These are phyloP conservation scores for Asparagopsis taxiformis DNA, from an alignment of 31 red algal genomes.

Conservation along the genomic window DNA sequence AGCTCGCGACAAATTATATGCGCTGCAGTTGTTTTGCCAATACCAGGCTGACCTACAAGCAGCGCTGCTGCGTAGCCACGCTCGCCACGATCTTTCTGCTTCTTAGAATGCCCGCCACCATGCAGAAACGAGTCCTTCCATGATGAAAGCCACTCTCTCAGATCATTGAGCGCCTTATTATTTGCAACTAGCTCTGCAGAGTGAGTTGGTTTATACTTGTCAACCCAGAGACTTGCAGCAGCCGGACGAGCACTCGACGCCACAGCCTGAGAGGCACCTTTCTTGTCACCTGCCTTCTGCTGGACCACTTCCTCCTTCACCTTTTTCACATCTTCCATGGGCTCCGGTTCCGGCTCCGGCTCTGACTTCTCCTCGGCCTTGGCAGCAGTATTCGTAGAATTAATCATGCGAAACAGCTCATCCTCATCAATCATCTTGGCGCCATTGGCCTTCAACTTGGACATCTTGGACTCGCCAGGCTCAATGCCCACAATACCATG, in stretches of 20 bases:
- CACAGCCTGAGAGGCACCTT: too few species aligned
- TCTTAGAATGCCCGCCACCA: conserved; percentile 32
- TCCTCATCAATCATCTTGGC: conserved; percentile 78
- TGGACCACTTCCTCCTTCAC: conserved; percentile 17
- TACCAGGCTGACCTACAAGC: conserved; percentile 89
- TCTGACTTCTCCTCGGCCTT: not conserved
- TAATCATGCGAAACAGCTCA: conserved; percentile 77
- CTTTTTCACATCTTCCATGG: conserved; percentile 1
- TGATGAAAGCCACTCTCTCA: conserved; percentile 58
- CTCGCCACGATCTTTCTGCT: conserved; percentile 36
- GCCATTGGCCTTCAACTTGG: conserved; percentile 35
- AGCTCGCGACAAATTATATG: conserved; percentile 57
- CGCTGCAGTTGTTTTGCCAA: conserved; percentile 86
- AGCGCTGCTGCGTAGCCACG: conserved; percentile 48
- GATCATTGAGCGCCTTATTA: conserved; percentile 57
- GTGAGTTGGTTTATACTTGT: conserved; percentile 78
- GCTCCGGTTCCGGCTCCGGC: too few species aligned
- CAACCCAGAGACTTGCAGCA: conserved; percentile 62
- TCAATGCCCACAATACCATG: conserved; percentile 74
- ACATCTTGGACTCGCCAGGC: conserved; percentile 57
- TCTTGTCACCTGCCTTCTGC: conserved; percentile 6
- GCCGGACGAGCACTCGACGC: too few species aligned
- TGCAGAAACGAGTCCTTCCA: conserved; percentile 59
- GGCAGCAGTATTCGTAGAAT: conserved; percentile 12
- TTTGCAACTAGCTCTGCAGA: conserved; percentile 74